Evolutionary conservation across 257 asterid genomes (phyloP).

Genomic region (Fraxinus cuspidata): DNA sequence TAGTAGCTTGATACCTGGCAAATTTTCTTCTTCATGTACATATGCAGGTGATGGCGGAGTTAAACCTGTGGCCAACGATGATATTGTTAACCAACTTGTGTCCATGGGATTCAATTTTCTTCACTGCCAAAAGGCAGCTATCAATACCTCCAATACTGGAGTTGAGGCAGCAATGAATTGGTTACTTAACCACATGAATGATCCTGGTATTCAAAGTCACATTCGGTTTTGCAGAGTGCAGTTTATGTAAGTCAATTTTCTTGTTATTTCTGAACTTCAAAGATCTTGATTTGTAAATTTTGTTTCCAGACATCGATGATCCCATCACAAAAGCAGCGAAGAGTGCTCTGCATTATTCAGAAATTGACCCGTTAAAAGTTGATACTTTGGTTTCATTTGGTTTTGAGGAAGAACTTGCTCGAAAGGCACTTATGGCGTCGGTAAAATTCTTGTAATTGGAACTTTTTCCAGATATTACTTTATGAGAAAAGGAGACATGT

Average conservation of each 20-base stretch:
- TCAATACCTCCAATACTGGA: slow-evolving; percentile 77
- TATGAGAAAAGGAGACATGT: neutral
- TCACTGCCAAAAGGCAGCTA: slow-evolving; percentile 92
- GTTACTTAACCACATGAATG: slow-evolving; percentile 83
- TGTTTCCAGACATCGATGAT: slow-evolving; percentile 61
- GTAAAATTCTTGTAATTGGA: slow-evolving; percentile 37
- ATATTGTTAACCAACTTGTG: slow-evolving; percentile 73
- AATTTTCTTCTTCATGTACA: slow-evolving; percentile 33
- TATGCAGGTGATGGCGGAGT: slow-evolving; percentile 47
- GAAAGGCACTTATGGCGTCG: slow-evolving; percentile 79
- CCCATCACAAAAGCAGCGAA: slow-evolving; percentile 56
- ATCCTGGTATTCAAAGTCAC: slow-evolving; percentile 59
- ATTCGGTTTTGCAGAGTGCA: slow-evolving; percentile 19
- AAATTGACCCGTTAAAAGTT: slow-evolving; percentile 69
- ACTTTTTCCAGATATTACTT: neutral
- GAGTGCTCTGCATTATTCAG: slow-evolving; percentile 29
- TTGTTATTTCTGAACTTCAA: slow-evolving; percentile 13
- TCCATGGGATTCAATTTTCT: slow-evolving; percentile 84
- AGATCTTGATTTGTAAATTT: slow-evolving; percentile 20
- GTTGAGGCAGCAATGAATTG: slow-evolving; percentile 86
- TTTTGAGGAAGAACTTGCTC: slow-evolving; percentile 78
- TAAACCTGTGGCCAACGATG: slow-evolving; percentile 51
- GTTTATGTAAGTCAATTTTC: slow-evolving; percentile 15
- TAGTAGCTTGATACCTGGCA: slow-evolving; percentile 13
- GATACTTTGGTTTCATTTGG: slow-evolving; percentile 83